Percentiles rank a stretch among this genome's conserved stretches.
Evolutionary conservation across 495 filamentous ascomycete species (phyloP).

Genomic region (Aspergillus wentii): DNA sequence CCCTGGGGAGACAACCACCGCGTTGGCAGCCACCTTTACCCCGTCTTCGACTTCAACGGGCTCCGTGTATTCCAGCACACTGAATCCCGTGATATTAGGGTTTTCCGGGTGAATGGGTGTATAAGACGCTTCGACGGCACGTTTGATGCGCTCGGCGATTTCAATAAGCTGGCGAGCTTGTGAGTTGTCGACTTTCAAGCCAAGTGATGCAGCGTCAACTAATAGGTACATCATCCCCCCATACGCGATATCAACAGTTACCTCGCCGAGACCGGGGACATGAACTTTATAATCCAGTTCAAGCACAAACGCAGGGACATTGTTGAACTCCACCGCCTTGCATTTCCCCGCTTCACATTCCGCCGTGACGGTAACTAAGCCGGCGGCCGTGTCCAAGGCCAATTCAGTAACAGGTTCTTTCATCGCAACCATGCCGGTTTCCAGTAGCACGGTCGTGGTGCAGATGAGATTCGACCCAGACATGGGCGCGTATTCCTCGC

Average conservation of each 20-base stretch:
- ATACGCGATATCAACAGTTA: constrained; percentile 28
- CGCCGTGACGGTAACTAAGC: constrained; percentile 23
- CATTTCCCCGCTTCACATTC: constrained; percentile 31
- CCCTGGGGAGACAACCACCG: constrained; percentile 22
- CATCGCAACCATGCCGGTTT: constrained; percentile 34
- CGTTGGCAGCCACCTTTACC: constrained; percentile 20
- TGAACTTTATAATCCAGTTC: constrained; percentile 24
- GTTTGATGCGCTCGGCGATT: constrained; percentile 28
- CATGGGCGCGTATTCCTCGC: constrained; percentile 34
- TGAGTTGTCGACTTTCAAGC: constrained; percentile 15
- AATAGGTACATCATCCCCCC: constrained; percentile 33
- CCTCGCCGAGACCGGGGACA: constrained; percentile 23
- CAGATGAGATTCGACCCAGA: constrained; percentile 32
- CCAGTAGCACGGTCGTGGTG: constrained; percentile 28
- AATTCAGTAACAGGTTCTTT: constrained; percentile 26
- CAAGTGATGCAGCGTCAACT: constrained; percentile 24
- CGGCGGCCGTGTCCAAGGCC: constrained; percentile 25
- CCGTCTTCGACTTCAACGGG: constrained; percentile 11
- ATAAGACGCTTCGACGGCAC: constrained; percentile 14
- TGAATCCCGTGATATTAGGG: constrained; percentile 21
- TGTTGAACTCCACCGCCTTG: constrained; percentile 28
- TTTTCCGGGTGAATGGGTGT: constrained; percentile 31
- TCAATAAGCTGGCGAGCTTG: constrained; percentile 19
- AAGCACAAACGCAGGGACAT: constrained; percentile 30
- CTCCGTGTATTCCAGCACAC: constrained; percentile 22